Conservation (phyloP, 2,329 filamentous ascomycete genomes). For the Colletotrichum sp. region DNA sequence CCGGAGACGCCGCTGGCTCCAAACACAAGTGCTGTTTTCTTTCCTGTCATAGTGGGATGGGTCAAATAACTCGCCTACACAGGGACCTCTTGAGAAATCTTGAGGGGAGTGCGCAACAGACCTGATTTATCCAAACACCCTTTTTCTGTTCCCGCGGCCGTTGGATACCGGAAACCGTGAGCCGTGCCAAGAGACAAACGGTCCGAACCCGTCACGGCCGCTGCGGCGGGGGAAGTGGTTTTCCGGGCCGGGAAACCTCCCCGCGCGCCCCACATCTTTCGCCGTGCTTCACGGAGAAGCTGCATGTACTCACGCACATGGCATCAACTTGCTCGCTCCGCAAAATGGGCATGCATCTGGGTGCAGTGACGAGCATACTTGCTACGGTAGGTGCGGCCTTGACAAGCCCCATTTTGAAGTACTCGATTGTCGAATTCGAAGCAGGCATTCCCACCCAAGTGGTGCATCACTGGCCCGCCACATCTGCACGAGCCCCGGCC, state of each 20-base stretch:
- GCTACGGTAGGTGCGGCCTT: neutral
- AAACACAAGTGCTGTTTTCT: slow-evolving; percentile 20
- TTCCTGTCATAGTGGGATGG: neutral
- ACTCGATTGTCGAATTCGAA: neutral
- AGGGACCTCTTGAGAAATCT: neutral
- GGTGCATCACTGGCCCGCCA: neutral
- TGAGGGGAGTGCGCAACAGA: neutral
- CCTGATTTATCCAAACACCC: neutral
- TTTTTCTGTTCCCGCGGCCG: neutral
- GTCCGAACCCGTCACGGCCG: neutral
- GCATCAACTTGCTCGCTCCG: neutral
- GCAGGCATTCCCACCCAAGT: neutral
- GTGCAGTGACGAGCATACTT: neutral
- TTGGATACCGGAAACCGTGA: neutral
- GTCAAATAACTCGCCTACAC: neutral
- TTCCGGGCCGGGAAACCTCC: neutral
- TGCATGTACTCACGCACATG: neutral
- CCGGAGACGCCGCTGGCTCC: slow-evolving; percentile 25
- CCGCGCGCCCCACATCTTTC: neutral
- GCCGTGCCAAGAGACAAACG: neutral
- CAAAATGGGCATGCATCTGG: neutral
- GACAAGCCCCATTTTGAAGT: neutral
- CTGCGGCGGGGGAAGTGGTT: neutral
- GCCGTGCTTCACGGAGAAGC: neutral
- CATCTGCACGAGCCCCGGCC: neutral